Base-by-base conservation (phyloP, 2,329 filamentous ascomycete species). In the Westerdykella ornata region DNA sequence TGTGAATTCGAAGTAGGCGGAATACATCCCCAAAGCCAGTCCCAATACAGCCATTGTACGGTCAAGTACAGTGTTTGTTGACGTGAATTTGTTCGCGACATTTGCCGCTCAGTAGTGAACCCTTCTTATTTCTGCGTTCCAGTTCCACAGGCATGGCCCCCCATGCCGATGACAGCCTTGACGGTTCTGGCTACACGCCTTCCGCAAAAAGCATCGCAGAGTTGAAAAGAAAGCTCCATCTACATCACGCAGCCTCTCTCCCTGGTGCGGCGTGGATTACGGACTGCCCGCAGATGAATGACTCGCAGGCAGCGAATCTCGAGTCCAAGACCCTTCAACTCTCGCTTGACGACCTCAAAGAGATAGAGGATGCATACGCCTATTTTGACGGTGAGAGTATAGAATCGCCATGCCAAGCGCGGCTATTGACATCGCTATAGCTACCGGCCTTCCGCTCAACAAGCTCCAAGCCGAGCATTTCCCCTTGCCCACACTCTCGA, bases 311-410 rank as follows among this genome's bases (percentile, higher is more conserved):
- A 14, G 16, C 16, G 18, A 19, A 38, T 9, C 35, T 14, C 13
- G 35, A 33, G 7, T 17, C 17, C 9, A 26, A 11, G 4, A 18
- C 38, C 14, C 35, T 43, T 5, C 35, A 38, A 20, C 35, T 43
- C n/a, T 43, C 41, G 9, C 35, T 43, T 8, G 18, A 16, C 28
- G 41, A 43, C 15, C n/a, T 43, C 15, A 16, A 34, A 26, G 41
- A 43, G 14, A 9, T 43, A 14, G 41, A 43, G 28, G 35, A 38
- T 15, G 41, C 41, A 9, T 43, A 32, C 14, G 15, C 5, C 3
- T 14, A 22, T 31, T 43, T 43, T 35, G 22, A 43, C 18, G 17
- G 41, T 38, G 22, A 26, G 22, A 26, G 22, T 2, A 26, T 26
- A 26, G 22, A 26, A 7, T 26, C 22, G 7, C 22, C 8, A 26